Conservation (phyloP, 129 eudicot genomes). For the Ambrosia artemisiifolia region DNA sequence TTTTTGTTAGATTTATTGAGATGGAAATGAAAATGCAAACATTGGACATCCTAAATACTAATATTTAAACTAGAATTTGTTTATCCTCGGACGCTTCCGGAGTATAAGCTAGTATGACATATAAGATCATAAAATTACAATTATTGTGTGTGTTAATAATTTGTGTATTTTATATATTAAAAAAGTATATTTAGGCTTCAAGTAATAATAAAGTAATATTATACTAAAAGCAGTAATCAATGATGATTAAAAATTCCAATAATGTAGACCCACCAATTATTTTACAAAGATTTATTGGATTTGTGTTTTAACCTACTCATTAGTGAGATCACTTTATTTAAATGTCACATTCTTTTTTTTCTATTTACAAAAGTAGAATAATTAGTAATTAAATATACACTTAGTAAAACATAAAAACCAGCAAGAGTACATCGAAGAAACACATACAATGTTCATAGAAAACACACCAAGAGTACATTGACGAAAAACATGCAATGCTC, state of each 20-base stretch:
- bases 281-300: slow-evolving; percentile 10
- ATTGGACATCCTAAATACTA: no score
- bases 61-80: no score
- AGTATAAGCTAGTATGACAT: no score
- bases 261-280: background rate
- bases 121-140: no score
- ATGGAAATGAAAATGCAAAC: no score
- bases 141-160: no score
- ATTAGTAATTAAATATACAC: background rate
- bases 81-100: no score
- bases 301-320: slow-evolving; percentile 17
- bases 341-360: slow-evolving; percentile 26
- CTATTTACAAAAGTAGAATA: slow-evolving; percentile 9
- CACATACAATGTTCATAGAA: background rate
- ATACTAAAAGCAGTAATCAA: no score
- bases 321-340: slow-evolving; percentile 11
- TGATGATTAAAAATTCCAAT: background rate
- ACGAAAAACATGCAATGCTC: background rate
- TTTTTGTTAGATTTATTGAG: no score
- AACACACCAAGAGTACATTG: background rate
- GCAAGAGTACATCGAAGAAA: background rate
- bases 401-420: background rate
- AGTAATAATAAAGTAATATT: no score
- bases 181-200: no score
- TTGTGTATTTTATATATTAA: no score